Conservation (phyloP, 192 early-diverging fungal species). For the Dimargaris cristalligena region DNA sequence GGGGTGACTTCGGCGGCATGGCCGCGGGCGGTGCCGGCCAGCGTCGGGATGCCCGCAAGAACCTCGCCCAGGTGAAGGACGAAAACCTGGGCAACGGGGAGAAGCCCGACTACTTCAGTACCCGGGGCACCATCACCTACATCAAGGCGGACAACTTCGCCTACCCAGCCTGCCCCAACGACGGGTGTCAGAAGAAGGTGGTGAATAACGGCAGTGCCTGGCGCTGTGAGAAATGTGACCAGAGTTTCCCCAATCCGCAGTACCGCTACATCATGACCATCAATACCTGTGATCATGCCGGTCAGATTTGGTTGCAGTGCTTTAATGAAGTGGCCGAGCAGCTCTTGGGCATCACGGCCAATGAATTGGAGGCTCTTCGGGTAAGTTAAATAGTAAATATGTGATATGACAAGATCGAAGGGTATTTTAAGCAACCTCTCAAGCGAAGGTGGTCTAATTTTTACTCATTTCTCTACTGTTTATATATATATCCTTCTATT, state of each 20-base stretch:
- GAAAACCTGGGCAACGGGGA: conserved; percentile 50
- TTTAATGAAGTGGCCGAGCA: conserved; percentile 69
- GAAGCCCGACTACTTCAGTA: conserved; percentile 58
- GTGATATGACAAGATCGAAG: no score
- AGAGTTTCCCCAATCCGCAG: conserved; percentile 43
- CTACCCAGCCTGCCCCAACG: conserved; percentile 74
- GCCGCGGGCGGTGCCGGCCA: conserved; percentile 11
- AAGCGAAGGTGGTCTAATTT: no score
- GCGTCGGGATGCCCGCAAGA: conserved; percentile 35
- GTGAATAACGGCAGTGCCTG: conserved; percentile 46
- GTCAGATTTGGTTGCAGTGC: conserved; percentile 58
- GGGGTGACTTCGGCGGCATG: conserved; percentile 14
- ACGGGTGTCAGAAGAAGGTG: conserved; percentile 81
- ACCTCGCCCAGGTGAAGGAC: conserved; percentile 43
- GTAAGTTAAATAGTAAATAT: no score
- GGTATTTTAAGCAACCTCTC: no score
- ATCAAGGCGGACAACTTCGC: conserved; percentile 49
- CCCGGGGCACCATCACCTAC: conserved; percentile 53
- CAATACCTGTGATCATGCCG: conserved; percentile 58
- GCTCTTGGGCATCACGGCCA: conserved; percentile 53
- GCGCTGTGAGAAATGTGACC: conserved; percentile 85
- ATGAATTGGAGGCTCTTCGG: conserved; percentile 45
- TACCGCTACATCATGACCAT: conserved; percentile 71
- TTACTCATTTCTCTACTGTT: no score
- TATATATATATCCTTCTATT: no score